Base-by-base conservation (phyloP, 2,329 filamentous ascomycete species). In the Fusarium napiforme region DNA sequence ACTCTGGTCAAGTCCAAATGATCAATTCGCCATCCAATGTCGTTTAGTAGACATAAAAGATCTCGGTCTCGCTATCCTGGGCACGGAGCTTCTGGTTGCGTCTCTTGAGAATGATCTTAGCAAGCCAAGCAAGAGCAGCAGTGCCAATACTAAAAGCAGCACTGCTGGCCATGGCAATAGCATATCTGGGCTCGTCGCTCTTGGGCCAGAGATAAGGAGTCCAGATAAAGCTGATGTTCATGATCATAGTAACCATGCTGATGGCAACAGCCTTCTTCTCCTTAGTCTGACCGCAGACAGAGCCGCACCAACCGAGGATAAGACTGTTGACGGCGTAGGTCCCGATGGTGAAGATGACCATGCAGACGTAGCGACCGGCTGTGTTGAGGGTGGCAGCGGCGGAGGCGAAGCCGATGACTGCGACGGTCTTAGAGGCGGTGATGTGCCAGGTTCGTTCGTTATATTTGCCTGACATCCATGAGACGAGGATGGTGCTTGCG, bases 371-470 rank as follows among this genome's bases (percentile, higher is more conserved):
- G 18, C 76, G 74, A 7, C 73, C 76, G 1, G 73, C 73, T 1
- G 64, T 73, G 46, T 74, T 73, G 23, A 73, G 43, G 43, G 68
- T 83, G 56, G 64, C 79, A 32, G 62, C 81, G 46, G 64, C 78
- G 30, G 60, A 68, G 3, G 49, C 70, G 26, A 78, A 78, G 2
- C 76, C 76, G 4, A 73, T 32, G 5, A 86, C 80, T 1, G 84
- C 85, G 7, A 84, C 73, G 4, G 79, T 45, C 62, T 86, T 86
- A 12, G 82, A 82, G 11, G 80, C 75, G 2, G 84, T 85, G 50
- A 85, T 85, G 61, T 87, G 85, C 84, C 83, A 86, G 0, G 84
- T 86, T 23, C 84, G 81, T 67, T 87, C 85, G 61, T 87, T 84
- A 73, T 83, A 82, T 7, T 80, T 81, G 1, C 85, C 87, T 0